Evolutionary conservation across 306 rosid species (phyloP).

Genomic region (Sesbania bispinosa): DNA sequence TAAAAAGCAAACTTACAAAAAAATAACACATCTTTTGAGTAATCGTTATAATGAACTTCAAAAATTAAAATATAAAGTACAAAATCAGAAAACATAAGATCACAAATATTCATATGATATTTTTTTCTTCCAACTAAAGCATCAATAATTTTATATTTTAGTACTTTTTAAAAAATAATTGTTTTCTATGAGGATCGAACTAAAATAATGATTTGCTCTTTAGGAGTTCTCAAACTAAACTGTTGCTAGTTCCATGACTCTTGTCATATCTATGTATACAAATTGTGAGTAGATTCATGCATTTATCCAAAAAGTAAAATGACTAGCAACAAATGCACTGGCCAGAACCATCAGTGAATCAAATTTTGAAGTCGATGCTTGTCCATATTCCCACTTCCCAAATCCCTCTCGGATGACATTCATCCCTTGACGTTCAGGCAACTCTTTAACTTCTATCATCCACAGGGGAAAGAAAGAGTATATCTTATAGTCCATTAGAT

Average conservation of each 20-base stretch:
- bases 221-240: constrained; percentile 1
- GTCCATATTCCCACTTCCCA: not conserved
- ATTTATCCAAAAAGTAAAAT: not conserved
- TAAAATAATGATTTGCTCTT: not conserved
- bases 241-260: not conserved
- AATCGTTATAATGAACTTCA: not conserved
- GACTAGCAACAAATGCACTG: not conserved
- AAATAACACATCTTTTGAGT: not conserved
- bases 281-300: not conserved
- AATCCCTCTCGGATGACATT: not conserved
- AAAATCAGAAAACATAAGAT: not conserved
- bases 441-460: not conserved
- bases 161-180: not conserved
- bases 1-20: not conserved
- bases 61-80: not conserved
- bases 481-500: not conserved
- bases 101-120: not conserved
- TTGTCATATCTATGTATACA: not conserved
- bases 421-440: not conserved
- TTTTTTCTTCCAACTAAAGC: not conserved
- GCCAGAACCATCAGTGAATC: not conserved
- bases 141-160: not conserved
- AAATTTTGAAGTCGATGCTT: not conserved
- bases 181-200: not conserved
- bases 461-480: not conserved